Evolutionary conservation across 139 green algal genomes (phyloP), one percentile per base, ranked within the genome.

Genomic region (Micractinium sp.): DNA sequence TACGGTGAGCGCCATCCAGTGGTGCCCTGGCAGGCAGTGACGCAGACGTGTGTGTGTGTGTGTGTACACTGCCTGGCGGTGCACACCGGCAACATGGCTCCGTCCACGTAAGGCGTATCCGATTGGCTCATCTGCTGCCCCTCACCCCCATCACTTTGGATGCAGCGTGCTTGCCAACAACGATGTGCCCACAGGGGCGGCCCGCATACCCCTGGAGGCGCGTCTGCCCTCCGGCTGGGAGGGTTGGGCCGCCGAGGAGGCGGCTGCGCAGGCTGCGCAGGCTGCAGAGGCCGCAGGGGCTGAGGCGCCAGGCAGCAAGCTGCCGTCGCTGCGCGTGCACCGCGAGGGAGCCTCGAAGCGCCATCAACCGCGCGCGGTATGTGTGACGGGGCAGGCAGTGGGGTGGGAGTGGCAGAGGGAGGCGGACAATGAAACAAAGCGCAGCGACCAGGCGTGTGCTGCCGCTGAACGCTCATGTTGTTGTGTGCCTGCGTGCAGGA

Each of bases 81-180:
- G n/a, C n/a, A n/a, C n/a, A n/a, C n/a, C n/a, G n/a, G n/a, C n/a
- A n/a, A n/a, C n/a, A n/a, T n/a, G n/a, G n/a, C n/a, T n/a, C n/a
- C n/a, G n/a, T n/a, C n/a, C n/a, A n/a, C n/a, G n/a, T n/a, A n/a
- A n/a, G n/a, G n/a, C n/a, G n/a, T n/a, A n/a, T n/a, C n/a, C n/a
- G n/a, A n/a, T 9, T 56, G 47, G 7, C 47, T 56, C 47, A 16
- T 9, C 47, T n/a, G n/a, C 47, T 56, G 47, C 47, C 47, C 47
- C 47, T 56, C 7, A 18, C 67, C 27, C 67, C 67, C 67, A 14
- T 18, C 20, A 33, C n/a, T 9, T 22, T 18, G n/a, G 19, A 18
- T 75, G 67, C 67, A 75, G 90, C 9, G 94, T 96, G 56, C 63
- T 96, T 84, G 93, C 93, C 90, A 96, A 96, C 89, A 96, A 96